These are phyloP conservation scores for Hondaea fermentalgiana DNA, from an alignment of 108 stramenopile species.

Conservation along the genomic window DNA sequence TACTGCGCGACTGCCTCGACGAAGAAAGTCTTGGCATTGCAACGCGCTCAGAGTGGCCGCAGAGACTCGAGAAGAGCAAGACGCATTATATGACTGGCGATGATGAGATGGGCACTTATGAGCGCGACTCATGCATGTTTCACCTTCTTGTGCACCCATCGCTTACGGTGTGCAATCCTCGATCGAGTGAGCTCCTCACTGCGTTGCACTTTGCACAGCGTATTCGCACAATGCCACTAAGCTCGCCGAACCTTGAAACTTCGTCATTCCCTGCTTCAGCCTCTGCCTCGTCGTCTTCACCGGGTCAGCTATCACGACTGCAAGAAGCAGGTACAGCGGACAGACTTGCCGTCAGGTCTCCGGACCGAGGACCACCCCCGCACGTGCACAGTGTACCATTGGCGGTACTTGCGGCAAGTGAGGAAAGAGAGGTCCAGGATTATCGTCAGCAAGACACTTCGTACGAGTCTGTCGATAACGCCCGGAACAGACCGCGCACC, in stretches of 20 bases:
- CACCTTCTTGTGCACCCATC: neutral
- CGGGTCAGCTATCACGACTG: neutral
- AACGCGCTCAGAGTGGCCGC: neutral
- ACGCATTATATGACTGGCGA: neutral
- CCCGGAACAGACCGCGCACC: no score
- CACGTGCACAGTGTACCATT: neutral
- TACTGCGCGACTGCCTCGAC: neutral
- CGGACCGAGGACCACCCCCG: neutral
- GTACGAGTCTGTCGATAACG: no score
- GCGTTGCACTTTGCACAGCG: conserved; percentile 1
- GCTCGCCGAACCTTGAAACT: neutral
- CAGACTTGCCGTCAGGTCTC: neutral
- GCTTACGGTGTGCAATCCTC: neutral
- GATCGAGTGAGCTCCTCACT: neutral
- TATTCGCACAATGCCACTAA: neutral
- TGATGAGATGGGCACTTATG: neutral
- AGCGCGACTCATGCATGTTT: neutral
- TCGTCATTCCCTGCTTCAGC: neutral
- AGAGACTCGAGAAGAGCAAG: no score
- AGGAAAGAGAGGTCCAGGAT: no score
- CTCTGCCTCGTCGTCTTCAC: no score
- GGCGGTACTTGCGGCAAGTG: neutral
- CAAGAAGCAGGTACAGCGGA: neutral
- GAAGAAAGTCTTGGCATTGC: neutral
- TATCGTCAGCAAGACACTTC: no score